Evolutionary conservation across 2,329 filamentous ascomycete genomes (phyloP).

Genomic region (Penicillium capsulatum): DNA sequence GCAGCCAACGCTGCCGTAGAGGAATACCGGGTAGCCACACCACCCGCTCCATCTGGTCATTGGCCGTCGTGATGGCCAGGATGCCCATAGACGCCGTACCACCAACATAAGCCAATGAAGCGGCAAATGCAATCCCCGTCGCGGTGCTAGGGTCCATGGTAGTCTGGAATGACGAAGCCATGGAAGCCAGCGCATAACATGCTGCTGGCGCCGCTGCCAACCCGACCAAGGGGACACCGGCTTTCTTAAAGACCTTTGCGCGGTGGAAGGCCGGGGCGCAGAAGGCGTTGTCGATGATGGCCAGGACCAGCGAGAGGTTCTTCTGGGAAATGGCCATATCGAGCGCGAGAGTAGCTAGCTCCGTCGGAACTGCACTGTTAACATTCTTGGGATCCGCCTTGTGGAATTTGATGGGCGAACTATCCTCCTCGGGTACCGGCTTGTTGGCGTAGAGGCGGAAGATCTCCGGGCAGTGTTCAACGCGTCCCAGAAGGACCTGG

Average conservation of each 20-base stretch:
- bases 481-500: slow-evolving; percentile 67
- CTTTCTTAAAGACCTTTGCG: slow-evolving; percentile 43
- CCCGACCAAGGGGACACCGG: slow-evolving; percentile 40
- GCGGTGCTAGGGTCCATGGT: slow-evolving; percentile 73
- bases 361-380: slow-evolving; percentile 66
- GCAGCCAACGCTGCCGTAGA: slow-evolving; percentile 74
- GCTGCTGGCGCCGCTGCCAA: slow-evolving; percentile 32
- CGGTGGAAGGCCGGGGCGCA: slow-evolving; percentile 42
- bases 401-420: slow-evolving; percentile 57
- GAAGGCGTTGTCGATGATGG: slow-evolving; percentile 64
- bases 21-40: slow-evolving; percentile 83
- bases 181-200: slow-evolving; percentile 64
- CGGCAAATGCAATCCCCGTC: slow-evolving; percentile 72
- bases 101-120: slow-evolving; percentile 75
- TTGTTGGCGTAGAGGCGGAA: slow-evolving; percentile 83
- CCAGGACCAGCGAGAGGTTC: slow-evolving; percentile 72
- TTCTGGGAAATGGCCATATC: slow-evolving; percentile 73
- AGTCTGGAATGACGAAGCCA: slow-evolving; percentile 62
- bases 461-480: slow-evolving; percentile 72
- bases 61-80: slow-evolving; percentile 77
- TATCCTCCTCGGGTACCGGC: slow-evolving; percentile 61
- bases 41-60: slow-evolving; percentile 92
- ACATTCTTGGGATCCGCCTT: slow-evolving; percentile 64
- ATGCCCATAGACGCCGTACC: slow-evolving; percentile 78
- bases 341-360: slow-evolving; percentile 68